Evolutionary conservation across 441 rosid genomes (phyloP).

Genomic region (Pelargonium cotyledonis): DNA sequence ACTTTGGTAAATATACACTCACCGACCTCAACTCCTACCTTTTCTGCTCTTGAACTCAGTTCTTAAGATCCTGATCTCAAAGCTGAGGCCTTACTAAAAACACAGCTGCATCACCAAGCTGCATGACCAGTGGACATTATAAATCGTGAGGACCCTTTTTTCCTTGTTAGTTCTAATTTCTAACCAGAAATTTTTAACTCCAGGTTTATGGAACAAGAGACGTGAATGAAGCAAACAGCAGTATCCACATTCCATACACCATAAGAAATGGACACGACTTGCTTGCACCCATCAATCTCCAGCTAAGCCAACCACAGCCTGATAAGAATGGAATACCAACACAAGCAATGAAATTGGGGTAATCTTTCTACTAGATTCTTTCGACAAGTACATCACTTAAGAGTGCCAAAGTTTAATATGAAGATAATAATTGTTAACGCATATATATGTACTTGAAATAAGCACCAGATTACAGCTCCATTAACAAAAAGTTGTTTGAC

Average conservation of each 20-base stretch:
- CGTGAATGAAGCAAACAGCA: slow-evolving; percentile 31
- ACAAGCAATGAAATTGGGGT: slow-evolving; percentile 51
- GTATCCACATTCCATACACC: slow-evolving; percentile 24
- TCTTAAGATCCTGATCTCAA: background rate
- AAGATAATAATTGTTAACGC: slow-evolving; percentile 10
- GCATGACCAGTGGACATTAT: slow-evolving; percentile 4
- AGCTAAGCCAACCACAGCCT: slow-evolving; percentile 57
- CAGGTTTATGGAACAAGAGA: slow-evolving; percentile 46
- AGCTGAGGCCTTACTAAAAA: background rate
- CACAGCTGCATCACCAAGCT: background rate
- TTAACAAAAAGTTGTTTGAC: slow-evolving; percentile 24
- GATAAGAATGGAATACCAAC: slow-evolving; percentile 31
- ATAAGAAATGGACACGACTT: slow-evolving; percentile 32
- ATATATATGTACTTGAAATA: slow-evolving; percentile 17
- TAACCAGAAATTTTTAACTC: slow-evolving; percentile 13
- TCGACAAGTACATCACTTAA: background rate
- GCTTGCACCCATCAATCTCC: slow-evolving; percentile 42
- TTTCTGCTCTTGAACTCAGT: background rate
- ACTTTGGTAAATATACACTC: background rate
- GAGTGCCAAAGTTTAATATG: slow-evolving; percentile 5
- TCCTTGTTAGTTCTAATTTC: slow-evolving; percentile 14
- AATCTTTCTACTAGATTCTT: slow-evolving; percentile 17
- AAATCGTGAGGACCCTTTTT: slow-evolving; percentile 1
- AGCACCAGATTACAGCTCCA: slow-evolving; percentile 49
- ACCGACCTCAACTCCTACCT: background rate